Conservation (phyloP, 306 rosid genomes). For the Trifolium pratense region DNA sequence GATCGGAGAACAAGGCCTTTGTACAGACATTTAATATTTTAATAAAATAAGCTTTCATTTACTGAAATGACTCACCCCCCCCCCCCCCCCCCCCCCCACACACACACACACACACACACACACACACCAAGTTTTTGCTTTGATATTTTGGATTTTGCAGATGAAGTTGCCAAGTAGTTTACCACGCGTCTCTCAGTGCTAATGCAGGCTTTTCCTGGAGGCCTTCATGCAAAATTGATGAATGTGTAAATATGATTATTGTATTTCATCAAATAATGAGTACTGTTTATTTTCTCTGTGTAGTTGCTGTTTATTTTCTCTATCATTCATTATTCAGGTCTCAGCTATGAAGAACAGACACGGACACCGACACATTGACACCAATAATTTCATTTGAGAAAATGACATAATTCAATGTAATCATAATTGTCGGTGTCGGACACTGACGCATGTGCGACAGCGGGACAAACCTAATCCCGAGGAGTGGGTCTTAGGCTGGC, state of each 20-base stretch:
- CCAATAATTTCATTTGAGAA: no score
- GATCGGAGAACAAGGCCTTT: constrained; percentile 68
- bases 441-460: no score
- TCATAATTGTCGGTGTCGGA: no score
- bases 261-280: constrained; percentile 18
- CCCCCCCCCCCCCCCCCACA: background rate
- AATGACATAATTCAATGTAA: no score
- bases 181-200: constrained; percentile 35
- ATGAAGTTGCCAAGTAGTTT: constrained; percentile 41
- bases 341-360: background rate
- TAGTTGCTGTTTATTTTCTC: constrained; percentile 24
- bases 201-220: constrained; percentile 1
- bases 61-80: constrained; percentile 20
- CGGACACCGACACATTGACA: no score
- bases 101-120: background rate
- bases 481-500: constrained; percentile 4
- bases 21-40: constrained; percentile 83
- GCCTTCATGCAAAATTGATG: constrained; percentile 2
- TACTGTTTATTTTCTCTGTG: constrained; percentile 8
- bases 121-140: constrained; percentile 14
- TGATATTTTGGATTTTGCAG: constrained; percentile 41
- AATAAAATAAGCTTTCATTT: constrained; percentile 70
- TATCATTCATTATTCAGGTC: constrained; percentile 13
- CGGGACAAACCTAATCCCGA: no score
- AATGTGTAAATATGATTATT: constrained; percentile 14